phyloP scores from a whole-genome alignment of 768 basidiomycete genomes.

The Panaeolus cyanescens region DNA sequence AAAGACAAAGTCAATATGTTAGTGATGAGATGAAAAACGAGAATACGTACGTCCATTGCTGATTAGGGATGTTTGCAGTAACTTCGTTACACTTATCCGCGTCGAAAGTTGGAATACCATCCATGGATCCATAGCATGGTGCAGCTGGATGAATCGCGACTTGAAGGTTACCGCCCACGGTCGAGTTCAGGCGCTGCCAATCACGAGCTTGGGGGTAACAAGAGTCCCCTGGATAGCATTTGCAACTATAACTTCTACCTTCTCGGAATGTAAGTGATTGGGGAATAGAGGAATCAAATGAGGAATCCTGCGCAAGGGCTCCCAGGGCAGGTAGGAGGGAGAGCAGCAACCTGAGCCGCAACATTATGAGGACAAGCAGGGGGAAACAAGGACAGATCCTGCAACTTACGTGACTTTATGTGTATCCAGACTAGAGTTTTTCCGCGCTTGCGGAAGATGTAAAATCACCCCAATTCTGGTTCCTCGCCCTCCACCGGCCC shows the following conservation, averaged over 20 bases:
- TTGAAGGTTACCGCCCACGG: conserved; percentile 13
- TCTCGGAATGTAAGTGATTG: not conserved
- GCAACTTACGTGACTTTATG: not conserved
- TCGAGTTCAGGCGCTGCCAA: conserved; percentile 10
- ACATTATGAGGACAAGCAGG: not conserved
- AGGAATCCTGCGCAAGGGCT: not conserved
- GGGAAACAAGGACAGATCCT: not conserved
- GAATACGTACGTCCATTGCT: conserved; percentile 3
- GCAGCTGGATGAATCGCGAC: conserved; percentile 11
- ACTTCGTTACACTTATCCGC: conserved; percentile 12
- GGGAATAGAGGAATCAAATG: not conserved
- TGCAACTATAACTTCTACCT: conserved; percentile 8
- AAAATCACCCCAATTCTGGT: too few relatives aligned
- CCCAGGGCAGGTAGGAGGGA: not conserved
- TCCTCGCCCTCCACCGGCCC: too few relatives aligned
- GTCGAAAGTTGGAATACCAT: conserved; percentile 13
- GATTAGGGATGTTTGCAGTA: conserved; percentile 4
- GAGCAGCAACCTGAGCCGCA: not conserved
- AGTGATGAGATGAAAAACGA: not conserved
- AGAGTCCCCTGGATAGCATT: conserved; percentile 10
- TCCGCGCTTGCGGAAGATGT: too few relatives aligned
- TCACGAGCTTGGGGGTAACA: conserved; percentile 4
- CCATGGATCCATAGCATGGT: conserved; percentile 11
- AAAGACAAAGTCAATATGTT: not conserved
- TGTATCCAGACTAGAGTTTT: not conserved